A percentile compares a stretch with the other conserved stretches of the same genome.
Conservation (phyloP, 805 yeast genomes). For the Candida andamanensis region DNA sequence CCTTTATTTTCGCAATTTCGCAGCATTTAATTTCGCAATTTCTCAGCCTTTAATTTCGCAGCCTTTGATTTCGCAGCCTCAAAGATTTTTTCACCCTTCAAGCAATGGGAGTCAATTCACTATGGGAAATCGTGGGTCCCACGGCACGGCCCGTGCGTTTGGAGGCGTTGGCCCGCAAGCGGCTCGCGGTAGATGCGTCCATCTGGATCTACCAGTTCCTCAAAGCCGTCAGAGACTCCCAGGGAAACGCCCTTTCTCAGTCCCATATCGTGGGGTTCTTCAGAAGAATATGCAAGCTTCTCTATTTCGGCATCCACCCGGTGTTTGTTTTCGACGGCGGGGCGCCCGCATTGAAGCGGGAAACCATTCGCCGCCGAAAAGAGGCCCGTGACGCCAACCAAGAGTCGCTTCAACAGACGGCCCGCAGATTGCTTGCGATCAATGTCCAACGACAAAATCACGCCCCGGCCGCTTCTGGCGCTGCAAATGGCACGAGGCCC, state of each 20-base stretch:
- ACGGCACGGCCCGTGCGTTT: constrained; percentile 85
- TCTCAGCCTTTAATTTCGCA: too few relatives aligned
- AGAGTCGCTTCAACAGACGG: constrained; percentile 67
- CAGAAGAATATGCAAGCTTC: constrained; percentile 82
- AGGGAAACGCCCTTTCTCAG: constrained; percentile 70
- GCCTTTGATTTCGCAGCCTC: too few relatives aligned
- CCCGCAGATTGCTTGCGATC: constrained; percentile 72
- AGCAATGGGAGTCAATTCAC: constrained; percentile 89
- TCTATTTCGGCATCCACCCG: constrained; percentile 83
- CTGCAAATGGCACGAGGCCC: neutral
- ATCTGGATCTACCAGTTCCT: constrained; percentile 97
- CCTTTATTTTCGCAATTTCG: too few relatives aligned
- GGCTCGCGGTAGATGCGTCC: constrained; percentile 94
- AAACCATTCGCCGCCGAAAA: constrained; percentile 68
- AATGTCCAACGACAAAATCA: constrained; percentile 55
- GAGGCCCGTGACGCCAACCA: constrained; percentile 70
- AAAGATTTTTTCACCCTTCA: too few relatives aligned
- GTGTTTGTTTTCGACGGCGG: constrained; percentile 96
- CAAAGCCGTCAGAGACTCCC: constrained; percentile 85
- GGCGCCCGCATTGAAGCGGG: constrained; percentile 76
- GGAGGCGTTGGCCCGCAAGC: constrained; percentile 73
- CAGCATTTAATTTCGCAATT: constrained; percentile 12
- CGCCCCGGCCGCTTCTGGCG: too few relatives aligned
- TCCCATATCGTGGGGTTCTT: constrained; percentile 96
- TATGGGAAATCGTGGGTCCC: constrained; percentile 90